Conservation (phyloP, 1,284 basidiomycete genomes). For the Austroboletus rostrupii region DNA sequence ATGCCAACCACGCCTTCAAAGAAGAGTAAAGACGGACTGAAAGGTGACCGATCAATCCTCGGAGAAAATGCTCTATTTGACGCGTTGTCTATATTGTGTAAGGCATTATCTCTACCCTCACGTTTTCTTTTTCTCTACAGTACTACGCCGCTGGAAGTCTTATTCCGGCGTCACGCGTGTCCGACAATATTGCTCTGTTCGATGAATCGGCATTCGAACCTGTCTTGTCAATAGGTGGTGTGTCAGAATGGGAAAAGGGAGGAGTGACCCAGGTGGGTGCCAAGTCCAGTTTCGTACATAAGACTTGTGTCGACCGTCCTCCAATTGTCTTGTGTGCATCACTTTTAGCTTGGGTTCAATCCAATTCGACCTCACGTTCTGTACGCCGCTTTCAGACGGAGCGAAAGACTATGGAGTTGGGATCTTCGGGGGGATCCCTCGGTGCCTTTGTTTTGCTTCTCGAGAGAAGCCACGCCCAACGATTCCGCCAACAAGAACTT, state of each 20-base stretch:
- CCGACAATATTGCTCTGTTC: slow-evolving; percentile 73
- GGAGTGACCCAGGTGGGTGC: slow-evolving; percentile 63
- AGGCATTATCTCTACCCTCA: slow-evolving; percentile 84
- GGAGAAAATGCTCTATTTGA: neutral
- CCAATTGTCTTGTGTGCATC: neutral
- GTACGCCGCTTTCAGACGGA: slow-evolving; percentile 75
- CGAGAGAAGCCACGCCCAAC: neutral
- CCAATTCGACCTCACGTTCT: slow-evolving; percentile 67
- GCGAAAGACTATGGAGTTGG: slow-evolving; percentile 66
- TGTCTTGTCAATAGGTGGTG: slow-evolving; percentile 55
- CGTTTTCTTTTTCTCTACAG: slow-evolving; percentile 63
- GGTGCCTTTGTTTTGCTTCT: slow-evolving; percentile 42
- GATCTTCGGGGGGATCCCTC: slow-evolving; percentile 66
- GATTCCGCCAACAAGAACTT: neutral
- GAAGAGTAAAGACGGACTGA: slow-evolving; percentile 79
- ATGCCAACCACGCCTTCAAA: slow-evolving; percentile 73
- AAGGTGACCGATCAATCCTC: slow-evolving; percentile 47
- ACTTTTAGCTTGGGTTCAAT: slow-evolving; percentile 73
- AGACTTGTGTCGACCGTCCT: neutral
- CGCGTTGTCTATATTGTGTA: neutral
- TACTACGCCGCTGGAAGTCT: slow-evolving; percentile 74
- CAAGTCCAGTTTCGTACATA: neutral
- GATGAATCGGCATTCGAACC: slow-evolving; percentile 56
- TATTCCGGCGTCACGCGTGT: slow-evolving; percentile 44
- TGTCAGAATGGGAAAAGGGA: slow-evolving; percentile 24